Evolutionary conservation across 176 grass and related monocot species (phyloP).

Genomic region (Themeda triandra): DNA sequence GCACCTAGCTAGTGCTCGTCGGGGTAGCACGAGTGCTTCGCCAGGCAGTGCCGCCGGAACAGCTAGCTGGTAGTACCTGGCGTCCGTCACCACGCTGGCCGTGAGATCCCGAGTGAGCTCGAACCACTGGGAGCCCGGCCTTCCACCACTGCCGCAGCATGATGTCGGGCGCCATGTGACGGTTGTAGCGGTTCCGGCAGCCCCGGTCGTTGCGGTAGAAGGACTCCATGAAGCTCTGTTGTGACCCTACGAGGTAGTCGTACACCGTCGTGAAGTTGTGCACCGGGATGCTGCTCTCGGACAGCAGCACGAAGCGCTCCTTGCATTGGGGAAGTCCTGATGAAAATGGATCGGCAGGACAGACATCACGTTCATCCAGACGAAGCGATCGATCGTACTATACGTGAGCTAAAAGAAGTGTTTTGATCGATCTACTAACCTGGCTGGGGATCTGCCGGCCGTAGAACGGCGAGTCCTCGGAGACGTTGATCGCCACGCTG

Average conservation of each 20-base stretch:
- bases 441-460: conserved; percentile 78
- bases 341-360: not conserved
- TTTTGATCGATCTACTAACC: too few species aligned
- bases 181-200: conserved; percentile 67
- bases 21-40: conserved; percentile 61
- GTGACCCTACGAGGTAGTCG: conserved; percentile 66
- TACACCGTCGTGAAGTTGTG: conserved; percentile 74
- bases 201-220: conserved; percentile 42
- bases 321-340: conserved; percentile 82
- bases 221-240: conserved; percentile 75
- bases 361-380: not conserved
- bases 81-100: conserved; percentile 39
- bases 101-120: conserved; percentile 60
- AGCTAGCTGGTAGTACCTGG: conserved; percentile 50
- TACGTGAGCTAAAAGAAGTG: not conserved
- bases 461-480: conserved; percentile 63
- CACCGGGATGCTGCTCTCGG: conserved; percentile 89
- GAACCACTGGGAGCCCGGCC: conserved; percentile 81
- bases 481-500: conserved; percentile 42
- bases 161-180: conserved; percentile 68
- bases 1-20: conserved; percentile 95
- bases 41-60: conserved; percentile 56
- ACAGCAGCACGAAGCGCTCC: conserved; percentile 92
- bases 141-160: conserved; percentile 65
- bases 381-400: not conserved